A percentile compares a stretch with the other conserved stretches of the same genome.
phyloP scores from a whole-genome alignment of 495 filamentous ascomycete genomes.

The Tuber umbilicatum region DNA sequence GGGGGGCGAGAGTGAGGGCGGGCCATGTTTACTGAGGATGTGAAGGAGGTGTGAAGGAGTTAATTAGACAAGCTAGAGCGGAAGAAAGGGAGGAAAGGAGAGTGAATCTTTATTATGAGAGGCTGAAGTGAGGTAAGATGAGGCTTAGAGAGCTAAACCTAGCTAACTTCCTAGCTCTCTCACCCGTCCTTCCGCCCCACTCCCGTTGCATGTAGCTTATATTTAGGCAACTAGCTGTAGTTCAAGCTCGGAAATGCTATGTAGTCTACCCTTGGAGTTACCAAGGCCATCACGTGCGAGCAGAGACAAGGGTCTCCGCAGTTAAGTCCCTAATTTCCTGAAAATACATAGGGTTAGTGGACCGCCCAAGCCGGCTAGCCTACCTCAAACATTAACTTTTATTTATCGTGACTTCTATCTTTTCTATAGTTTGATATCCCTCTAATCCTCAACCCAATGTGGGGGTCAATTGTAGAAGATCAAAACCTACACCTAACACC shows the following conservation, averaged over 20 bases:
- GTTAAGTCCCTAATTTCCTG: neutral
- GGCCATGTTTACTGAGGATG: neutral
- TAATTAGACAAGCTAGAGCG: neutral
- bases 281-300: neutral
- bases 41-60: neutral
- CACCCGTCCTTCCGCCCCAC: neutral
- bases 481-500: neutral
- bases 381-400: neutral
- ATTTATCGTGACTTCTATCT: neutral
- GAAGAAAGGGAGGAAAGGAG: neutral
- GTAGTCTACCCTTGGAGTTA: neutral
- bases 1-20: neutral
- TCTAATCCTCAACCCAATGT: neutral
- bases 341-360: neutral
- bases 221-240: neutral
- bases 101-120: neutral
- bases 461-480: neutral
- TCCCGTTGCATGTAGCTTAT: neutral
- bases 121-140: neutral
- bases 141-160: neutral
- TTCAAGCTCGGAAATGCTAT: neutral
- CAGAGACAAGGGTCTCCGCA: neutral
- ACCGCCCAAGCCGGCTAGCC: neutral
- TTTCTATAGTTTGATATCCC: neutral
- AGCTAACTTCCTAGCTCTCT: neutral